These are phyloP conservation scores for Heterobasidion occidentale DNA, from an alignment of 1,284 basidiomycete genomes.

Conservation along the genomic window DNA sequence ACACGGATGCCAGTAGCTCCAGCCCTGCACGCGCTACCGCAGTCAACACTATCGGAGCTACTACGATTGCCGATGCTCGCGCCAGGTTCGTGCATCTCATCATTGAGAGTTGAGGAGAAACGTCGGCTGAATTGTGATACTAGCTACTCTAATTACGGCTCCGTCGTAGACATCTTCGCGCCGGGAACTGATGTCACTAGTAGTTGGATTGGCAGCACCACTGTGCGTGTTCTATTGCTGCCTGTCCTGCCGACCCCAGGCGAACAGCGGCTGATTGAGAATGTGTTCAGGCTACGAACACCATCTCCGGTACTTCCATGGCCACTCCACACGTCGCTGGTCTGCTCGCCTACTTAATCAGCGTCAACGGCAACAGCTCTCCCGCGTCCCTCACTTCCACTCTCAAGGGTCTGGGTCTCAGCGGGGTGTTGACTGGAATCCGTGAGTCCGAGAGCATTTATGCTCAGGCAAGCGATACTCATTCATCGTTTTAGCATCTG, in stretches of 20 bases:
- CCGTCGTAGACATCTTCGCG: conserved; percentile 27
- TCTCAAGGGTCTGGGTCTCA: not conserved
- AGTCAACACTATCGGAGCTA: conserved; percentile 60
- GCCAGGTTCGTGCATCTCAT: not conserved
- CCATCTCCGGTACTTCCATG: conserved; percentile 27
- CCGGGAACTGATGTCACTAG: conserved; percentile 26
- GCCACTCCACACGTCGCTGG: conserved; percentile 26
- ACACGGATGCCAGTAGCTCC: conserved; percentile 16
- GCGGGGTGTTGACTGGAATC: not conserved
- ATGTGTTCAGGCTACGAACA: conserved; percentile 14
- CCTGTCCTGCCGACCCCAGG: not conserved
- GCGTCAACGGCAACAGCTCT: not conserved
- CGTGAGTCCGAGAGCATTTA: not conserved
- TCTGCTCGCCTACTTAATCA: conserved; percentile 22
- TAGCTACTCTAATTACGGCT: conserved; percentile 26
- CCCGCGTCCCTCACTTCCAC: not conserved
- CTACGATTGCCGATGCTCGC: conserved; percentile 40
- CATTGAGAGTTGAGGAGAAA: too few species aligned
- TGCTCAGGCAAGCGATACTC: not conserved
- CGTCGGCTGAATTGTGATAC: conserved; percentile 5
- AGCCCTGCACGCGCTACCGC: conserved; percentile 30
- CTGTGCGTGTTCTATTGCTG: conserved; percentile 7
- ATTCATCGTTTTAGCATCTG: not conserved
- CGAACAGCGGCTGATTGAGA: not conserved
- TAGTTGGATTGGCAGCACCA: conserved; percentile 23